Evolutionary conservation across 306 rosid genomes (phyloP).

Genomic region (Biancaea sappan): DNA sequence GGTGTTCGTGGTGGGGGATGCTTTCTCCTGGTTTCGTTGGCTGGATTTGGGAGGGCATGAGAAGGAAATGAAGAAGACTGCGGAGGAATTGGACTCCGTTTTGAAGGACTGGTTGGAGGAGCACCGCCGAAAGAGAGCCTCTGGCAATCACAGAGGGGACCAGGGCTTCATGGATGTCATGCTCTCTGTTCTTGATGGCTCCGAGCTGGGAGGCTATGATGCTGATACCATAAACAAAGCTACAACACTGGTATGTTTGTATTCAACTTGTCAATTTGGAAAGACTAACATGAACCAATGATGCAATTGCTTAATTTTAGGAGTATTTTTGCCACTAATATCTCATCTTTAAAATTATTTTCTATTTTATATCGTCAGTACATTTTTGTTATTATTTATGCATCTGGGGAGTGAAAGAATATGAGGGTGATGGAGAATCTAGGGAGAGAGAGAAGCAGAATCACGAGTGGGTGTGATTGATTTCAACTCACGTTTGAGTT

Average conservation of each 20-base stretch:
- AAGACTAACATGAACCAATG: no score
- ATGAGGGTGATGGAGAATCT: no score
- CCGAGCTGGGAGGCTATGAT: conserved; percentile 31
- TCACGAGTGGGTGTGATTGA: no score
- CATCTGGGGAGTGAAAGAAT: no score
- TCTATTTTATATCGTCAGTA: no score
- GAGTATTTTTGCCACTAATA: no score
- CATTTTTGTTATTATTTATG: no score
- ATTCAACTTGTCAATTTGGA: neutral
- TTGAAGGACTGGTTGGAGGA: conserved; percentile 30
- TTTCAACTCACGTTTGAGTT: no score
- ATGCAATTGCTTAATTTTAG: no score
- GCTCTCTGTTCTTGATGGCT: conserved; percentile 30
- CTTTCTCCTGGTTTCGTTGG: conserved; percentile 47
- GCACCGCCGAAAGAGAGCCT: conserved; percentile 32
- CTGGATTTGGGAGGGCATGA: conserved; percentile 43
- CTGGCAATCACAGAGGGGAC: neutral
- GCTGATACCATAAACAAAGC: conserved; percentile 43
- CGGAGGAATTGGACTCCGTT: conserved; percentile 32
- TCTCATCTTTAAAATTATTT: no score
- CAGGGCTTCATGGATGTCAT: conserved; percentile 52
- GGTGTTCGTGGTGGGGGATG: conserved; percentile 41
- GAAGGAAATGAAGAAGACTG: conserved; percentile 47
- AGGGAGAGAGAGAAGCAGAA: no score
- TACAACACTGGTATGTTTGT: conserved; percentile 32